These are phyloP conservation scores for Bipolaris zeicola DNA, from an alignment of 2,329 filamentous ascomycete species.

Conservation along the genomic window DNA sequence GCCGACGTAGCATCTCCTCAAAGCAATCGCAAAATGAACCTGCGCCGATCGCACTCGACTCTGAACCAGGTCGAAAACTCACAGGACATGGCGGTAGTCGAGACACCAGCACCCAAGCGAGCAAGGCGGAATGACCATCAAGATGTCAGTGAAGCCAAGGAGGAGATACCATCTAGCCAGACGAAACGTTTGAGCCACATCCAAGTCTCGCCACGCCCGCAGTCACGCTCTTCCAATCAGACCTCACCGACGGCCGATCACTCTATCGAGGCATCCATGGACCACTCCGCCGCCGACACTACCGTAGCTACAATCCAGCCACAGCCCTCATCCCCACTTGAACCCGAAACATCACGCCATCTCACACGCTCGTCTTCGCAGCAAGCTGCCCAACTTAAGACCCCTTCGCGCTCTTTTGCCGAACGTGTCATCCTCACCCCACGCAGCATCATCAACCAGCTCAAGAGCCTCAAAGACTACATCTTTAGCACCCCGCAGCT, in stretches of 20 bases:
- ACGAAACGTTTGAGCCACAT: slow-evolving; percentile 36
- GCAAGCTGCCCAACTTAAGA: slow-evolving; percentile 6
- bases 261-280: not conserved
- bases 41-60: slow-evolving; percentile 37
- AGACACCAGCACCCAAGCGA: slow-evolving; percentile 40
- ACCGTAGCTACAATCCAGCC: not conserved
- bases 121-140: slow-evolving; percentile 26
- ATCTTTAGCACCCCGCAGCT: slow-evolving; percentile 59
- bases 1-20: slow-evolving; percentile 14
- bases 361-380: not conserved
- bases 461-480: slow-evolving; percentile 56
- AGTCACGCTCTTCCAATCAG: not conserved
- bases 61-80: slow-evolving; percentile 38
- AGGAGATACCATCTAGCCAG: slow-evolving; percentile 12
- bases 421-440: slow-evolving; percentile 49
- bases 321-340: slow-evolving; percentile 7
- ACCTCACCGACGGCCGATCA: not conserved
- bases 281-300: not conserved
- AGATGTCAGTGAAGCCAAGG: slow-evolving; percentile 40
- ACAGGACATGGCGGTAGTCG: slow-evolving; percentile 27
- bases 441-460: slow-evolving; percentile 57
- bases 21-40: slow-evolving; percentile 30
- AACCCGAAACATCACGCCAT: not conserved
- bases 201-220: slow-evolving; percentile 28
- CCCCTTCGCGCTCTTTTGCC: slow-evolving; percentile 38